These are phyloP conservation scores for Tulasnella sp. DNA, from an alignment of 768 basidiomycete species.

Conservation along the genomic window DNA sequence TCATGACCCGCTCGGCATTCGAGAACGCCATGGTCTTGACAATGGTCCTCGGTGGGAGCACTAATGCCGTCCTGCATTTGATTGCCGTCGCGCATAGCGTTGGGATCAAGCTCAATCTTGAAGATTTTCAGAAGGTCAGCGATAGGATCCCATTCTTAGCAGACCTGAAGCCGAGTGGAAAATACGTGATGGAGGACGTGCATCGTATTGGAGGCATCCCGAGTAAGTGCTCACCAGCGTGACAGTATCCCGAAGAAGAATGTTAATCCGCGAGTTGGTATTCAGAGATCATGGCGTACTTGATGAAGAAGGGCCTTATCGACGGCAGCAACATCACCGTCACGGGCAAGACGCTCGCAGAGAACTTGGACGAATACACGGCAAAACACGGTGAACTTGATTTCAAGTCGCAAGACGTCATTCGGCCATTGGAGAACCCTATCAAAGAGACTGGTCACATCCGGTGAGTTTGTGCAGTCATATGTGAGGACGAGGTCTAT, in stretches of 20 bases:
- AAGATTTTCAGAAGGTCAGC: constrained; percentile 90
- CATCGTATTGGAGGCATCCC: constrained; percentile 94
- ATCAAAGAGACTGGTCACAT: constrained; percentile 87
- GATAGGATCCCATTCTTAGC: constrained; percentile 91
- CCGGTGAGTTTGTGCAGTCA: constrained; percentile 37
- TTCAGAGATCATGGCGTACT: constrained; percentile 70
- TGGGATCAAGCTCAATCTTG: constrained; percentile 74
- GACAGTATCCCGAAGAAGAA: neutral
- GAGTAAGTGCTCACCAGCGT: constrained; percentile 40
- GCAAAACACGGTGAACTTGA: constrained; percentile 69
- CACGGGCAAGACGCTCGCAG: constrained; percentile 78
- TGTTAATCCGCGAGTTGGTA: neutral
- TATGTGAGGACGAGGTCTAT: constrained; percentile 13
- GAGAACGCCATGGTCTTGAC: constrained; percentile 98
- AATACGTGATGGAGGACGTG: constrained; percentile 98
- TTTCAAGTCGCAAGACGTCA: constrained; percentile 60
- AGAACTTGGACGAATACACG: constrained; percentile 86
- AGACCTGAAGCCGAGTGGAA: constrained; percentile 92
- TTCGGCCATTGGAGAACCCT: constrained; percentile 75
- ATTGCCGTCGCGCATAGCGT: constrained; percentile 96
- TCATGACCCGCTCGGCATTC: constrained; percentile 94
- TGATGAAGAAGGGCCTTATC: constrained; percentile 78
- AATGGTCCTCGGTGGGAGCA: constrained; percentile 95
- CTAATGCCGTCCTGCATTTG: constrained; percentile 93
- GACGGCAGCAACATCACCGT: constrained; percentile 87